These are phyloP conservation scores for Yamadazyma atmosphaerica DNA, from an alignment of 1,139 yeast genomes.

Conservation along the genomic window DNA sequence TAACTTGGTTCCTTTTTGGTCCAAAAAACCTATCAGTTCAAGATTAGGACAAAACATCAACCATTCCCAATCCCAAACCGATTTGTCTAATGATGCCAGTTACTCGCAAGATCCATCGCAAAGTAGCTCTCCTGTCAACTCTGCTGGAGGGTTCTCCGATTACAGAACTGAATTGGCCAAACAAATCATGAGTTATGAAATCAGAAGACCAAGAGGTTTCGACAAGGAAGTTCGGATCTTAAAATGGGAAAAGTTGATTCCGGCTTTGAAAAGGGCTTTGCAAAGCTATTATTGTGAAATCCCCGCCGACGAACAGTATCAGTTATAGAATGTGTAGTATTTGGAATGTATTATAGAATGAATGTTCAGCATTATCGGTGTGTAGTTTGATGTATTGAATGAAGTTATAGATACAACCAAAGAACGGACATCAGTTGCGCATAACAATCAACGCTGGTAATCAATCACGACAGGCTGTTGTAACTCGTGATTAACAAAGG, in stretches of 20 bases:
- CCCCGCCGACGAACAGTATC: slow-evolving; percentile 19
- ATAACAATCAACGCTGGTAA: too few species aligned
- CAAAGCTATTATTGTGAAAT: slow-evolving; percentile 65
- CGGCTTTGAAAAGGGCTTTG: slow-evolving; percentile 61
- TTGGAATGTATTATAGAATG: slow-evolving; percentile 2
- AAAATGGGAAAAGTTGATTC: slow-evolving; percentile 59
- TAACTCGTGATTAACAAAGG: too few species aligned
- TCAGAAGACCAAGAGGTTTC: slow-evolving; percentile 65
- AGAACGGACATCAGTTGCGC: too few species aligned
- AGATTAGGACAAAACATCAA: slow-evolving; percentile 35
- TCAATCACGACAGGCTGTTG: too few species aligned
- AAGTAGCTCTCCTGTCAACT: slow-evolving; percentile 22
- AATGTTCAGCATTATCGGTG: too few species aligned
- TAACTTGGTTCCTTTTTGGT: slow-evolving; percentile 70
- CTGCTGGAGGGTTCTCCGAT: slow-evolving; percentile 22
- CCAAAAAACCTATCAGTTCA: slow-evolving; percentile 57
- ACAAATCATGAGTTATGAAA: slow-evolving; percentile 64
- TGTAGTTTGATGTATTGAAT: not conserved
- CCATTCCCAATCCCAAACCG: not conserved
- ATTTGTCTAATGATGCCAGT: not conserved
- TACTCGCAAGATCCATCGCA: slow-evolving; percentile 3
- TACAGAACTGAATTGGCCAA: slow-evolving; percentile 57
- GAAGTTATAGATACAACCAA: not conserved
- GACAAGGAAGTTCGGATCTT: slow-evolving; percentile 66
- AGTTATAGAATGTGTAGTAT: not conserved